Evolutionary conservation across 768 basidiomycete genomes (phyloP), one percentile per base, ranked within the genome.

Genomic region (Paxillus rubicundulus): DNA sequence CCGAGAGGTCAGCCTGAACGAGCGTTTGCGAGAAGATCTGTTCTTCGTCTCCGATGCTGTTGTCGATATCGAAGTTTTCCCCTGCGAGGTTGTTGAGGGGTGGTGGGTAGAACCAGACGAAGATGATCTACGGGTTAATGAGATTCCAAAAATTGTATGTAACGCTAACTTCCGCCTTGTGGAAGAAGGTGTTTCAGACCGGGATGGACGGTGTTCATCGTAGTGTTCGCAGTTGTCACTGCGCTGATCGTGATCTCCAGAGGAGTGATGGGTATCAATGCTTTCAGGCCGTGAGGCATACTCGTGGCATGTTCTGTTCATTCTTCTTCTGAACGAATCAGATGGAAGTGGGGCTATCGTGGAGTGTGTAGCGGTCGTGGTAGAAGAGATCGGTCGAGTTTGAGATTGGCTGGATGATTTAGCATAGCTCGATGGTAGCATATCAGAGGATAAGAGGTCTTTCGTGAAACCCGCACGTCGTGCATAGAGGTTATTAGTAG

Each of bases 351-450:
- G 82, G 6, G 78, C 81, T 49, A 82, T 73, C 5, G 85, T 86
- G 17, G 79, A 75, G 60, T 80, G 80, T 2, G 85, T 85, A 1
- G 80, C 77, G 16, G 80, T 80, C 0, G 85, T 85, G 0, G 80
- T 82, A 18, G 82, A 79, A 3, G 86, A 87, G 20, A 89, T 70
- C 4, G 87, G 87, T 6, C 86, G 79, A 18, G 81, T 83, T 53
- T 74, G 72, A 51, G 70, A 63, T 18, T 83, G 77, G 5, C 78
- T 70, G 21, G 72, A 58, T 1, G 82, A 80, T 61, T 80, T 68
- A 18, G 47, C 7, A 16, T 63, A 64, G 47, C 59, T 70, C 2
- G 64, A 59, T 0, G 63, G 53, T 2, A 55, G 56, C 16, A 30
- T 48, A 36, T 59, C 55, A 0, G 55, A 12, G 20, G 39, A 16